These are phyloP conservation scores for Amanita jacksonii DNA, from an alignment of 768 basidiomycete genomes.

Conservation along the genomic window DNA sequence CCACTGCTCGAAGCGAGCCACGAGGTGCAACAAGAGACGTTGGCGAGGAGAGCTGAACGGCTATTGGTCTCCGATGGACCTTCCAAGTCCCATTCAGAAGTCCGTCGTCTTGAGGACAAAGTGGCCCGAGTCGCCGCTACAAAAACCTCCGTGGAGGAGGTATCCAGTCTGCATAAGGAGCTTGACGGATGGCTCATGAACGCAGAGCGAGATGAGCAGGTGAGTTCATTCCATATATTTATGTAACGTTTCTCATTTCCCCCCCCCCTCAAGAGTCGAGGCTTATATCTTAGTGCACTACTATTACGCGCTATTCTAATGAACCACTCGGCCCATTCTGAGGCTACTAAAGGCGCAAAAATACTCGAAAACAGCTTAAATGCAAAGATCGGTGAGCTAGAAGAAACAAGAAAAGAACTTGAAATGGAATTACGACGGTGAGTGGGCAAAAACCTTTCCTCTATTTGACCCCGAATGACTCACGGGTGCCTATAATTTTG, in stretches of 20 bases:
- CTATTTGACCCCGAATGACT: conserved; percentile 12
- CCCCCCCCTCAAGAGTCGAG: neutral
- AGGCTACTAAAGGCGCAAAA: conserved; percentile 62
- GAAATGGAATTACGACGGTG: conserved; percentile 69
- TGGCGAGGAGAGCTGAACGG: conserved; percentile 38
- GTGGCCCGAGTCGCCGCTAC: conserved; percentile 71
- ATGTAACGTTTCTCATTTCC: neutral
- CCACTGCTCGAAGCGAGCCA: conserved; percentile 41
- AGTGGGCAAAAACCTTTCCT: conserved; percentile 18
- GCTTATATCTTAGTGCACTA: conserved; percentile 67
- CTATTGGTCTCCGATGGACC: conserved; percentile 36
- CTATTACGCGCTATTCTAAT: conserved; percentile 75
- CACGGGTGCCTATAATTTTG: conserved; percentile 3
- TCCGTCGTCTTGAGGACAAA: conserved; percentile 65
- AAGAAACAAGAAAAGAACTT: conserved; percentile 45
- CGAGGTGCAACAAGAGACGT: conserved; percentile 27
- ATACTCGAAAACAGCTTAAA: conserved; percentile 50
- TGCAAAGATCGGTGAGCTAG: conserved; percentile 56
- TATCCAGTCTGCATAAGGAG: conserved; percentile 67
- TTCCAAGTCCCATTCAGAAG: conserved; percentile 40
- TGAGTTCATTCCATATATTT: conserved; percentile 37
- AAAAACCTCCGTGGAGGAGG: conserved; percentile 85
- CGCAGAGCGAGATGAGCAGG: conserved; percentile 55
- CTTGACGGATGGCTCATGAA: conserved; percentile 65
- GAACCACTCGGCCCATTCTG: conserved; percentile 75